phyloP scores from a whole-genome alignment of 139 green algal species.

The Dunaliella primolecta region DNA sequence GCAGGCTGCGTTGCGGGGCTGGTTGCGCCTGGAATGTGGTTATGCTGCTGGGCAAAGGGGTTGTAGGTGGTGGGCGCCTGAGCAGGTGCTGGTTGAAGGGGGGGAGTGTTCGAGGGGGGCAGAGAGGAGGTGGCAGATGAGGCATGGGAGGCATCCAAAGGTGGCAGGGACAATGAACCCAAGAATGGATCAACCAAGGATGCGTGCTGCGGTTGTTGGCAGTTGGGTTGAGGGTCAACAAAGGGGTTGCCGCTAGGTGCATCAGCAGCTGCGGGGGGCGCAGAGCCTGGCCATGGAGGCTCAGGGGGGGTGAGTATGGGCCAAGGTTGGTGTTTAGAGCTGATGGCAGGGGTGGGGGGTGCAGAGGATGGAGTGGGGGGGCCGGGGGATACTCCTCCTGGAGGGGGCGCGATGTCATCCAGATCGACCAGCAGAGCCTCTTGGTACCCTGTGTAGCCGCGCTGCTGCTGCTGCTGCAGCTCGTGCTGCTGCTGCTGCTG shows the following conservation, averaged over 20 bases:
- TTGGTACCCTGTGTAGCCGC: not conserved
- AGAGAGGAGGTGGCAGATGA: not conserved
- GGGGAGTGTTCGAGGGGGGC: not conserved
- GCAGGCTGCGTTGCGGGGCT: not conserved
- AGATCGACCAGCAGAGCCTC: not conserved
- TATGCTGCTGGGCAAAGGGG: not conserved
- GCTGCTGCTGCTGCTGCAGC: not conserved
- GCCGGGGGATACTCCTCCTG: not conserved
- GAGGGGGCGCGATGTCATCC: not conserved
- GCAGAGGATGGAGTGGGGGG: not conserved
- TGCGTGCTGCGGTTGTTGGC: not conserved
- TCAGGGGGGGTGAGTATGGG: not conserved
- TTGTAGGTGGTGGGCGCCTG: not conserved
- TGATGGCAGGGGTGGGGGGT: not conserved
- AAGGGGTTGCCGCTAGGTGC: not conserved
- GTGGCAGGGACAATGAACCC: not conserved
- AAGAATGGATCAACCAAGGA: not conserved
- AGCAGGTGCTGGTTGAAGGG: too few relatives aligned
- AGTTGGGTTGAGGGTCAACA: not conserved
- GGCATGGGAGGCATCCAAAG: not conserved
- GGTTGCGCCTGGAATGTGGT: not conserved
- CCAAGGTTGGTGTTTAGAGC: not conserved
- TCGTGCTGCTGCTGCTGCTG: not conserved
- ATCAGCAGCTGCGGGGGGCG: not conserved
- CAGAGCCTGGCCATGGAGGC: not conserved